Evolutionary conservation across 2,329 filamentous ascomycete species (phyloP).

Genomic region (Sphaerulina musiva): DNA sequence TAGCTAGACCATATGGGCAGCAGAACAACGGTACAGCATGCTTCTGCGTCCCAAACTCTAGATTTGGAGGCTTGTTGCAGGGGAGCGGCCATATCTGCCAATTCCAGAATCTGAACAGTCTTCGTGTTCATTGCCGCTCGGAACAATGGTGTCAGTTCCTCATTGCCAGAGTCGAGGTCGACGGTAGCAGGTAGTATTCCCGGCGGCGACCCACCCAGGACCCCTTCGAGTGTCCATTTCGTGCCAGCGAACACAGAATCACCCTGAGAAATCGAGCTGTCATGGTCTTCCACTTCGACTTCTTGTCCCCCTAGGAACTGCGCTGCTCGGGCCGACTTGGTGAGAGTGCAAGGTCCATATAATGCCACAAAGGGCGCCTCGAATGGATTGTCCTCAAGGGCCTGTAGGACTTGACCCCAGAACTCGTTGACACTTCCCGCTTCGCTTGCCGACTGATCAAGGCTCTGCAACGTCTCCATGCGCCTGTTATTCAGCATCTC

Average conservation of each 20-base stretch:
- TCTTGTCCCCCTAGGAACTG: background rate
- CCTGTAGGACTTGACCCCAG: conserved; percentile 9
- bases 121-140: conserved; percentile 15
- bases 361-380: conserved; percentile 17
- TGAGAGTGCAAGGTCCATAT: conserved; percentile 1
- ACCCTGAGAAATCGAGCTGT: conserved; percentile 1
- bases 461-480: conserved; percentile 11
- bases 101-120: background rate
- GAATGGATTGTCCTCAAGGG: conserved; percentile 7
- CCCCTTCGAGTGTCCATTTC: conserved; percentile 9
- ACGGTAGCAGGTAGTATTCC: conserved; percentile 1
- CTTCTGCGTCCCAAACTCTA: conserved; percentile 23
- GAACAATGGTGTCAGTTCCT: conserved; percentile 4
- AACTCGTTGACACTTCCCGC: conserved; percentile 1
- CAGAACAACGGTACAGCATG: conserved; percentile 29
- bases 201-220: background rate
- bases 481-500: conserved; percentile 14
- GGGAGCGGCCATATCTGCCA: background rate
- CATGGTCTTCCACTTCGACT: background rate
- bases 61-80: conserved; percentile 5
- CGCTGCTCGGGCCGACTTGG: background rate
- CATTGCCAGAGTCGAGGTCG: conserved; percentile 1
- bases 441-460: conserved; percentile 7
- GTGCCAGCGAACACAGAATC: conserved; percentile 2
- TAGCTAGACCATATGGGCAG: conserved; percentile 29